phyloP scores from a whole-genome alignment of 2,329 filamentous ascomycete genomes.

The Cordyceps cateniannulata region DNA sequence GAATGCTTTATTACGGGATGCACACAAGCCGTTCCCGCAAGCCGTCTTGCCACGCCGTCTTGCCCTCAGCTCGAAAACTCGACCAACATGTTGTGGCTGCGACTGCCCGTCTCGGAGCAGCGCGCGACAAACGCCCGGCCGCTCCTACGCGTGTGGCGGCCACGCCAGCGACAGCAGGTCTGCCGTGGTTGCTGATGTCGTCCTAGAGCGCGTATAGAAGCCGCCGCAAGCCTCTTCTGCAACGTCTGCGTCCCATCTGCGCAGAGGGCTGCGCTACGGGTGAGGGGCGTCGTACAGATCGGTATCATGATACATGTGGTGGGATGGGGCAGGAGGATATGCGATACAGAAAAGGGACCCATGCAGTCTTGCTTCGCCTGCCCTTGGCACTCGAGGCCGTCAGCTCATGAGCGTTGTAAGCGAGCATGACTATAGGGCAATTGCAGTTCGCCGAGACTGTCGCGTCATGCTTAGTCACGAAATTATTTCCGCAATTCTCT shows the following conservation, averaged over 20 bases:
- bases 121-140: background rate
- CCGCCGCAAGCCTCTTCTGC: background rate
- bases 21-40: background rate
- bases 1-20: background rate
- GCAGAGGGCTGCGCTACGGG: background rate
- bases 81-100: background rate
- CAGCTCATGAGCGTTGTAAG: too few relatives aligned
- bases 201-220: background rate
- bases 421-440: too few relatives aligned
- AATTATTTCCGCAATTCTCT: too few relatives aligned
- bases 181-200: background rate
- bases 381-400: too few relatives aligned
- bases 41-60: background rate
- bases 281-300: background rate
- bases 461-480: too few relatives aligned
- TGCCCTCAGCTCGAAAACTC: background rate
- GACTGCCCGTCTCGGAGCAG: background rate
- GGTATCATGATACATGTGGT: too few relatives aligned
- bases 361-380: too few relatives aligned
- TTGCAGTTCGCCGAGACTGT: too few relatives aligned
- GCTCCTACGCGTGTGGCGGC: background rate
- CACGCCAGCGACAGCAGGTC: background rate
- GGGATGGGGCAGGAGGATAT: too few relatives aligned
- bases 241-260: background rate
- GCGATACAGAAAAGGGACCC: too few relatives aligned